Percentiles rank a stretch among this genome's conserved stretches.
Evolutionary conservation across 495 filamentous ascomycete species (phyloP).

Genomic region (Hypoxylon perforatum): DNA sequence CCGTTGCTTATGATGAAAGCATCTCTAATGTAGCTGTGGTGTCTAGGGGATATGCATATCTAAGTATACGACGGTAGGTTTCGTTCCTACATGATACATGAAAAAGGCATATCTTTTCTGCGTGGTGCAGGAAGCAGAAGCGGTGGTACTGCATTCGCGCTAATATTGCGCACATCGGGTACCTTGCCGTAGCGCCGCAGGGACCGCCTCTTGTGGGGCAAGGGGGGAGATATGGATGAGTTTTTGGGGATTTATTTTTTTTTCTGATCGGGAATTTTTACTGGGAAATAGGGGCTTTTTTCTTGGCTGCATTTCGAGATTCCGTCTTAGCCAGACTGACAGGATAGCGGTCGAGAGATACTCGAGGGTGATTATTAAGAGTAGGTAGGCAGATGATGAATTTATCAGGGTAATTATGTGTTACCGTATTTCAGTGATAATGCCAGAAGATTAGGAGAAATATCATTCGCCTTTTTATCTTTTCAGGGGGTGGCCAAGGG

Average conservation of each 20-base stretch:
- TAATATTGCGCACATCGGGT: constrained; percentile 44
- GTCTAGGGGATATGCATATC: no score
- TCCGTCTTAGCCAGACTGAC: constrained; percentile 3
- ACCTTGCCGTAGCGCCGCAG: constrained; percentile 43
- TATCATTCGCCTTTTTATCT: no score
- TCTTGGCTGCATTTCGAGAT: constrained; percentile 36
- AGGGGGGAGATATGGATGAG: background rate
- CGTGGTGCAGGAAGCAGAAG: background rate
- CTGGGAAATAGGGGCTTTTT: constrained; percentile 39
- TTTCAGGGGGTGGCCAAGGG: no score
- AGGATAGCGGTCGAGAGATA: constrained; percentile 8
- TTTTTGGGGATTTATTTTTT: constrained; percentile 23
- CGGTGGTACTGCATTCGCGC: constrained; percentile 41
- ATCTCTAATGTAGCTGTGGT: no score
- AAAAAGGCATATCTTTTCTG: background rate
- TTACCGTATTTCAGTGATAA: background rate
- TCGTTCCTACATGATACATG: background rate
- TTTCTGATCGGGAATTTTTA: constrained; percentile 30
- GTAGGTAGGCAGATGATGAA: background rate
- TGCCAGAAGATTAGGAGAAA: background rate
- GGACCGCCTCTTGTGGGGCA: constrained; percentile 33
- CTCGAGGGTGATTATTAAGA: background rate
- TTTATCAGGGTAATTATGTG: background rate
- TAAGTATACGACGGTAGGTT: constrained; percentile 10
- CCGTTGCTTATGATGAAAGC: no score